phyloP scores from a whole-genome alignment of 352 stramenopile genomes.

The Globisporangium echinulatum region DNA sequence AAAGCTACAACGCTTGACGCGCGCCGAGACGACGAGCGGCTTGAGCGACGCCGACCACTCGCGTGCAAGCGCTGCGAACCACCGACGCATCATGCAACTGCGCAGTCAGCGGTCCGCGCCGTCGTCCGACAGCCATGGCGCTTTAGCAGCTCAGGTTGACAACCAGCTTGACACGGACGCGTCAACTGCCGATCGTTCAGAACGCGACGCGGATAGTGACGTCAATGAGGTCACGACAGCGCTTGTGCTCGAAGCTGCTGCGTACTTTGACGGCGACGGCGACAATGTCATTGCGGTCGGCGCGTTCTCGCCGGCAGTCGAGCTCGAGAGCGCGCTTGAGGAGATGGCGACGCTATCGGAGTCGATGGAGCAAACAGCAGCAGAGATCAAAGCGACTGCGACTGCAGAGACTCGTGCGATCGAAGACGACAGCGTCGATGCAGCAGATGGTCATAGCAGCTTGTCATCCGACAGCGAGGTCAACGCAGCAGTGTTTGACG shows the following conservation, averaged over 20 bases:
- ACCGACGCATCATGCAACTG: conserved; percentile 52
- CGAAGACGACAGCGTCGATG: neutral
- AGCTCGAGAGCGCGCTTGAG: conserved; percentile 44
- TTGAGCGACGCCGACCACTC: neutral
- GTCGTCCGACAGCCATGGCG: neutral
- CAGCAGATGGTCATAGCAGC: too few relatives aligned
- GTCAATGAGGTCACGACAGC: conserved; percentile 8
- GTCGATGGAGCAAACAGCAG: neutral
- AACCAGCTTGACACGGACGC: conserved; percentile 3
- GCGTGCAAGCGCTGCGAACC: conserved; percentile 37
- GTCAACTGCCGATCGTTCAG: conserved; percentile 2
- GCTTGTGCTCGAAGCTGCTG: conserved; percentile 2
- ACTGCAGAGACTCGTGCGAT: neutral
- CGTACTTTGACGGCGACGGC: neutral
- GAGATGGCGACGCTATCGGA: conserved; percentile 3
- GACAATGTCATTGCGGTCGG: conserved; percentile 25
- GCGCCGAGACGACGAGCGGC: too few relatives aligned
- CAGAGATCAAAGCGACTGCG: neutral
- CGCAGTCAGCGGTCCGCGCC: conserved; percentile 25
- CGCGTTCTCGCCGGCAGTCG: conserved; percentile 46
- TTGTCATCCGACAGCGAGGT: conserved; percentile 1
- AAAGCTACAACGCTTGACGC: too few relatives aligned
- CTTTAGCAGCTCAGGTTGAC: neutral
- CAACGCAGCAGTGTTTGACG: conserved; percentile 15
- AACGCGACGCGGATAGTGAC: conserved; percentile 17